Conservation (phyloP, 176 grass and related monocot species). For the Ampelocalamus luodianensis region DNA sequence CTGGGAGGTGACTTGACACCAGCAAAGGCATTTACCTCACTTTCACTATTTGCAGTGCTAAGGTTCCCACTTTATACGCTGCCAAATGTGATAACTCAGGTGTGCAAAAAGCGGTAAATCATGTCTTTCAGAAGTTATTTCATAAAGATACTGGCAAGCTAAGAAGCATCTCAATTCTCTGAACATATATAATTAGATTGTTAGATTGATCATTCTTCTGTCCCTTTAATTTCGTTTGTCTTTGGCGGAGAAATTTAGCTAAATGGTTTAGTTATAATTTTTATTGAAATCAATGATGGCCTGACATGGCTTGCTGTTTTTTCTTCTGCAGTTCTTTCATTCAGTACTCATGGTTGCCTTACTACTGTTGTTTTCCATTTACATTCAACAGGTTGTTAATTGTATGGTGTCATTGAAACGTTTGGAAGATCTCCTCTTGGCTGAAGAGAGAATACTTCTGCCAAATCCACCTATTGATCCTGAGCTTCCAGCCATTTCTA, state of each 20-base stretch:
- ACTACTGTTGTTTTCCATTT: slow-evolving; percentile 19
- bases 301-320: slow-evolving; percentile 14
- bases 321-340: background rate
- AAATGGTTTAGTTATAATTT: slow-evolving; percentile 21
- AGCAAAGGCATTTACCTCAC: slow-evolving; percentile 97
- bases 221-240: background rate
- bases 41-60: slow-evolving; percentile 90
- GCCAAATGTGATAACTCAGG: slow-evolving; percentile 99
- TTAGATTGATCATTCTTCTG: background rate
- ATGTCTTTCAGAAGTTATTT: slow-evolving; percentile 31
- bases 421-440: slow-evolving; percentile 80
- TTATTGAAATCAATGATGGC: slow-evolving; percentile 4
- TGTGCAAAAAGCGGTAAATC: slow-evolving; percentile 36
- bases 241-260: slow-evolving; percentile 6
- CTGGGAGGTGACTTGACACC: slow-evolving; percentile 93
- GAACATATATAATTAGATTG: background rate
- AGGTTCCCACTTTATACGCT: slow-evolving; percentile 98
- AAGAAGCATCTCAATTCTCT: background rate
- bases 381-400: slow-evolving; percentile 85
- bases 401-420: slow-evolving; percentile 92
- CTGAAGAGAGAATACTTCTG: slow-evolving; percentile 86
- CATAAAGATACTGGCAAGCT: slow-evolving; percentile 12
- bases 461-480: slow-evolving; percentile 83
- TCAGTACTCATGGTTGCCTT: slow-evolving; percentile 22
- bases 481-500: slow-evolving; percentile 82